Evolutionary conservation across 768 basidiomycete species (phyloP).

Genomic region (Lactarius deliciosus): DNA sequence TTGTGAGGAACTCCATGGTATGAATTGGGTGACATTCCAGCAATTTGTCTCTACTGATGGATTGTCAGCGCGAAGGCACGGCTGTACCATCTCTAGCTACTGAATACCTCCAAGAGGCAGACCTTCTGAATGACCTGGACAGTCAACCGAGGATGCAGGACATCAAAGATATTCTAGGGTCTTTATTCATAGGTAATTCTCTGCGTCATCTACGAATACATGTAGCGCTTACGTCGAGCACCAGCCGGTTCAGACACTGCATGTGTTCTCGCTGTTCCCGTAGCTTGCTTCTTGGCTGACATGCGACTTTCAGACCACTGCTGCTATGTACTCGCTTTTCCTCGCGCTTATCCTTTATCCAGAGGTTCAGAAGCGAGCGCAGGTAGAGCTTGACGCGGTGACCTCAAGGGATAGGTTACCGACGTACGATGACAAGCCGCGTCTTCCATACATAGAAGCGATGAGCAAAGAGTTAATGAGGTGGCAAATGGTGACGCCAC

Average conservation of each 20-base stretch:
- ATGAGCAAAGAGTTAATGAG: slow-evolving; percentile 31
- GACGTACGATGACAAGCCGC: background rate
- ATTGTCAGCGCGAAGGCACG: background rate
- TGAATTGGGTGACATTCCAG: background rate
- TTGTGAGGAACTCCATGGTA: slow-evolving; percentile 6
- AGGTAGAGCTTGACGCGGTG: slow-evolving; percentile 34
- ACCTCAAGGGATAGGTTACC: background rate
- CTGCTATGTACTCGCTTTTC: slow-evolving; percentile 32
- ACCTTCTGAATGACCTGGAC: too few species aligned
- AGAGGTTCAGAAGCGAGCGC: slow-evolving; percentile 29
- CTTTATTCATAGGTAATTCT: slow-evolving; percentile 2
- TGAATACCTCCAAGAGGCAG: background rate
- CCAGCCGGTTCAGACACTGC: slow-evolving; percentile 23
- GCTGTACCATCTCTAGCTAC: background rate
- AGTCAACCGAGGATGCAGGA: too few species aligned
- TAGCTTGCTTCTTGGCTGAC: background rate
- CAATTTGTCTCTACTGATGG: background rate
- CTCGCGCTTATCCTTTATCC: slow-evolving; percentile 34
- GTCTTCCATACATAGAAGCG: slow-evolving; percentile 25
- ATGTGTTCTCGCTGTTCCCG: background rate
- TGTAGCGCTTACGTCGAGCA: background rate
- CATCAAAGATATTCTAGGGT: background rate
- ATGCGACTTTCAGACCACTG: slow-evolving; percentile 1
- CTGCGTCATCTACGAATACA: background rate
- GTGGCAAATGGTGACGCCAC: slow-evolving; percentile 29